Evolutionary conservation across 768 basidiomycete species (phyloP).

Genomic region (Lyophyllum atratum): DNA sequence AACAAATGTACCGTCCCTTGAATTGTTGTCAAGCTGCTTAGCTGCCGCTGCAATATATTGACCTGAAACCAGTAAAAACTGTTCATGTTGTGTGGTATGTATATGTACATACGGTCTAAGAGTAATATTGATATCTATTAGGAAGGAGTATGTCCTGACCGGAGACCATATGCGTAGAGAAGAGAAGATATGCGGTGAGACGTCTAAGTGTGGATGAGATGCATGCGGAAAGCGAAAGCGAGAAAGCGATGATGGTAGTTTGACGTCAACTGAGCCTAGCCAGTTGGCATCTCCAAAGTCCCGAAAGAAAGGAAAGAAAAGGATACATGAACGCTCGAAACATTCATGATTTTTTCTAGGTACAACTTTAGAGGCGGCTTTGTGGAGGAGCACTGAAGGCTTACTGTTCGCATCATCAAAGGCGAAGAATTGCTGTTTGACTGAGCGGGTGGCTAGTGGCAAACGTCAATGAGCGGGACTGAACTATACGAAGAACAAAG

Average conservation of each 20-base stretch:
- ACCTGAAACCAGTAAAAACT: neutral
- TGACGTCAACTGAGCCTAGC: slow-evolving; percentile 14
- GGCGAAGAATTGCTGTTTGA: slow-evolving; percentile 44
- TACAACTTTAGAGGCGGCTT: neutral
- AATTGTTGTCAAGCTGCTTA: neutral
- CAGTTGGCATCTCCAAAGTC: slow-evolving; percentile 23
- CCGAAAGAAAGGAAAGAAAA: slow-evolving; percentile 12
- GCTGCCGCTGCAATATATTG: neutral
- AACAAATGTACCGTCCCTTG: neutral
- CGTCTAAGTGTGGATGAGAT: slow-evolving; percentile 24
- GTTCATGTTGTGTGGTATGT: slow-evolving; percentile 11
- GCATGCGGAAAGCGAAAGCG: slow-evolving; percentile 26
- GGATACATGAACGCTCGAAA: slow-evolving; percentile 12
- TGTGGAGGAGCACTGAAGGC: slow-evolving; percentile 20
- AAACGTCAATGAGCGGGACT: slow-evolving; percentile 11
- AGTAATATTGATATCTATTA: slow-evolving; percentile 26
- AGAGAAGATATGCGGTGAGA: slow-evolving; percentile 17
- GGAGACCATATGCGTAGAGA: slow-evolving; percentile 15
- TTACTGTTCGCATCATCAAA: slow-evolving; percentile 59
- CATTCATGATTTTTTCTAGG: slow-evolving; percentile 27
- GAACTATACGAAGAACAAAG: neutral
- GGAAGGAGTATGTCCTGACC: slow-evolving; percentile 14
- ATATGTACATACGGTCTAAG: slow-evolving; percentile 23
- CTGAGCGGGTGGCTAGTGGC: slow-evolving; percentile 33
- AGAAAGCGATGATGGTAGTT: slow-evolving; percentile 11